These are phyloP conservation scores for Boletus semigastroideus DNA, from an alignment of 1,284 basidiomycete genomes.

Conservation along the genomic window DNA sequence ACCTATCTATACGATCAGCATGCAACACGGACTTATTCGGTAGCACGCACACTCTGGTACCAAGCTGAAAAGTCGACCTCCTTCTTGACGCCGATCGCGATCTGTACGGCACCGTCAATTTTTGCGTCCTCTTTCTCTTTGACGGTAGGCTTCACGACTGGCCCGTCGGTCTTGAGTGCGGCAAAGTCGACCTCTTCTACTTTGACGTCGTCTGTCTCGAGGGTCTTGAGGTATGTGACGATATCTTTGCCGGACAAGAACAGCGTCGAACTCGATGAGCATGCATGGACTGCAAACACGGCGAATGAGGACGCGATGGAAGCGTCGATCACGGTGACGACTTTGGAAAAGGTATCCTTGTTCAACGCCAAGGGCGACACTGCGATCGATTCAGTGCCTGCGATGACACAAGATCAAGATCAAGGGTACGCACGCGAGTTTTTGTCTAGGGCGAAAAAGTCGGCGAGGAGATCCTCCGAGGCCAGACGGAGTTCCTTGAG, in stretches of 20 bases:
- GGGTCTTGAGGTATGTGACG: constrained; percentile 65
- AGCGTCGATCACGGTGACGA: constrained; percentile 76
- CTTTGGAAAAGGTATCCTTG: constrained; percentile 69
- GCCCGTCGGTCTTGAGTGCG: constrained; percentile 52
- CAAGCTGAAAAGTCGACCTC: constrained; percentile 91
- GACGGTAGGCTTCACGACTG: constrained; percentile 41
- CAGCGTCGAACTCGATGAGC: constrained; percentile 68
- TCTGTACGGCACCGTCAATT: constrained; percentile 86
- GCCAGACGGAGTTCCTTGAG: constrained; percentile 90
- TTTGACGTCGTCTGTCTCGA: constrained; percentile 64
- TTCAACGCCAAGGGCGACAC: constrained; percentile 81
- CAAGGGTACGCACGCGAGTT: constrained; percentile 67
- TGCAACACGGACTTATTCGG: neutral
- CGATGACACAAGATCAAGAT: neutral
- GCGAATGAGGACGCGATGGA: constrained; percentile 67
- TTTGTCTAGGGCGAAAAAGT: constrained; percentile 85
- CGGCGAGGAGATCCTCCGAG: constrained; percentile 82
- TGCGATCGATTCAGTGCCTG: constrained; percentile 28
- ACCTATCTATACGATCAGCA: constrained; percentile 55
- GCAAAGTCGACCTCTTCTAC: constrained; percentile 75
- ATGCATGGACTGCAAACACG: constrained; percentile 73
- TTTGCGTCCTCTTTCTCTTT: constrained; percentile 76
- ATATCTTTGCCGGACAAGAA: constrained; percentile 80
- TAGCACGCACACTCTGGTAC: constrained; percentile 82
- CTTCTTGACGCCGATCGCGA: constrained; percentile 93